phyloP scores from a whole-genome alignment of 2,329 filamentous ascomycete species.

The Purpureocillium lavendulum region DNA sequence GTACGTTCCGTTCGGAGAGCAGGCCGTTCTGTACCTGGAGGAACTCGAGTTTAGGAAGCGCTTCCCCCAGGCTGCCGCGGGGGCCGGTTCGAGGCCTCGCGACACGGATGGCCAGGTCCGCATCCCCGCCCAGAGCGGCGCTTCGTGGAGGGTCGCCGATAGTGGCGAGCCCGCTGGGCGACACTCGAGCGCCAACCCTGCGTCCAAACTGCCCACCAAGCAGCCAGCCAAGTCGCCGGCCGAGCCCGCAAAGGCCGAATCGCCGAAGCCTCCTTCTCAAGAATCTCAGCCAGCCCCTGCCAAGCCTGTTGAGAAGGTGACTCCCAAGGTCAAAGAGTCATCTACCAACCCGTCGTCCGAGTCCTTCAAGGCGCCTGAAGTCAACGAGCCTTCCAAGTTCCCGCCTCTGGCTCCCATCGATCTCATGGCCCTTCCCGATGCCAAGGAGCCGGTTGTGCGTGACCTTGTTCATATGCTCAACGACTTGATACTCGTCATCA shows the following conservation, averaged over 20 bases:
- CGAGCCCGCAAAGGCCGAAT: slow-evolving; percentile 20
- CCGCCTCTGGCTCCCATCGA: slow-evolving; percentile 66
- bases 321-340: slow-evolving; percentile 11
- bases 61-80: slow-evolving; percentile 51
- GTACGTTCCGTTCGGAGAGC: slow-evolving; percentile 89
- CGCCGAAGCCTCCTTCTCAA: slow-evolving; percentile 16
- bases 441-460: slow-evolving; percentile 80
- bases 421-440: slow-evolving; percentile 64
- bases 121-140: slow-evolving; percentile 77
- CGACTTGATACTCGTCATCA: slow-evolving; percentile 88
- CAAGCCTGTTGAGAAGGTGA: slow-evolving; percentile 23
- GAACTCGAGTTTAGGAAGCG: slow-evolving; percentile 87
- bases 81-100: slow-evolving; percentile 34
- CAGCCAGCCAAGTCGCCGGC: slow-evolving; percentile 12
- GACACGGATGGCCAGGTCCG: slow-evolving; percentile 64
- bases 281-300: slow-evolving; percentile 15
- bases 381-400: slow-evolving; percentile 56
- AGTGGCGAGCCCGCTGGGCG: slow-evolving; percentile 46
- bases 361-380: slow-evolving; percentile 47
- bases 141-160: slow-evolving; percentile 70
- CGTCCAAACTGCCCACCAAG: slow-evolving; percentile 17
- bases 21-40: slow-evolving; percentile 90
- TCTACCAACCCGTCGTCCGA: slow-evolving; percentile 20
- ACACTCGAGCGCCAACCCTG: slow-evolving; percentile 50
- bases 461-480: slow-evolving; percentile 94